Base-by-base conservation (phyloP, 2,329 filamentous ascomycete species). In the Albophoma yamanashiensis region DNA sequence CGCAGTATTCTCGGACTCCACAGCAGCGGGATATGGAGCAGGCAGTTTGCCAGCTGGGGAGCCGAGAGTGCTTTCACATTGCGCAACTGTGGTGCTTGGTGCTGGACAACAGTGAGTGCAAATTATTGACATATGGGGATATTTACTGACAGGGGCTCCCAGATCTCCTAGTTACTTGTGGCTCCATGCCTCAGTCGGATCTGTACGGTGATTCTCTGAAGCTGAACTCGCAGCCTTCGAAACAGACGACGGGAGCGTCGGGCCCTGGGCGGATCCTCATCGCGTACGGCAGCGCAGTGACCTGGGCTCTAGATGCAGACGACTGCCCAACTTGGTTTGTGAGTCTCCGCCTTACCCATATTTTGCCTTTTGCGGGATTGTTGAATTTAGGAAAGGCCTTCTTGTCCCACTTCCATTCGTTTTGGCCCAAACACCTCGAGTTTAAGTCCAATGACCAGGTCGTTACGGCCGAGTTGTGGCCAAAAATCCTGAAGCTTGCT, bases 71-170 rank as follows among this genome's bases (percentile, higher is more conserved):
- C 58, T 80, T 79, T 59, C 78, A 81, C 59, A 74, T 81, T 53
- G 69, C 75, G 1, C 79, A 81, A 63, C 59, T 79, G 12, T 81
- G 79, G 79, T 77, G 74, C 61, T 63, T 81, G 6, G 67, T 79
- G 8, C 61, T 81, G 1, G 75, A 75, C 47, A 74, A 78, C 53
- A 72, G 77, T 79, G 66, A 64, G 74, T 60, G 2, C 15, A 17
- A 22, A n/a, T 9, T 3, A 17, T 14, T 4, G 11, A 53, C 50
- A 15, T 7, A 2, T 1, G 34, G 11, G 50, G 6, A 5, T 34
- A 5, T 25, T 25, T 17, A 20, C 59, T 61, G 36, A 60, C 59
- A 20, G 36, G 20, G 39, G 36, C 64, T n/a, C 64, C 64, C 64
- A 69, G 71, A 64, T 9, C 64, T 78, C 2, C 67, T 79, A 4